A percentile compares a stretch with the other conserved stretches of the same genome.
phyloP scores from a whole-genome alignment of 192 early-diverging fungal species.

The Chytriomyces hyalinus region DNA sequence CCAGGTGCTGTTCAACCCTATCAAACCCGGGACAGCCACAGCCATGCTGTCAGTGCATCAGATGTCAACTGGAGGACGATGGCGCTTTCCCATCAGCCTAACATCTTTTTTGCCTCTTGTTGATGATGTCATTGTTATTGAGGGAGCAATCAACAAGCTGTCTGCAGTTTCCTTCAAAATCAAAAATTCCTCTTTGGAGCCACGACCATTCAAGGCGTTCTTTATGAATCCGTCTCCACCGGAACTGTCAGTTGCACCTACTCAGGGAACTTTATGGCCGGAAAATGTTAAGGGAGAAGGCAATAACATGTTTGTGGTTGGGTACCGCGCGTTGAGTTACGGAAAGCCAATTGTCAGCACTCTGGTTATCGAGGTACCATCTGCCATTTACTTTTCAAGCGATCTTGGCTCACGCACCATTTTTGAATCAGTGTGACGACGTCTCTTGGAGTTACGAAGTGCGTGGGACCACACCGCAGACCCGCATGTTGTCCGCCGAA shows the following conservation, averaged over 20 bases:
- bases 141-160: slow-evolving; percentile 55
- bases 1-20: slow-evolving; percentile 44
- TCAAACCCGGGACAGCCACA: slow-evolving; percentile 29
- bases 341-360: slow-evolving; percentile 50
- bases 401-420: background rate
- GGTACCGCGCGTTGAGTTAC: slow-evolving; percentile 47
- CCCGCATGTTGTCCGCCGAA: background rate
- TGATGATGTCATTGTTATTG: slow-evolving; percentile 59
- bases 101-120: slow-evolving; percentile 45
- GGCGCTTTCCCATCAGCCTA: slow-evolving; percentile 48
- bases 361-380: slow-evolving; percentile 53
- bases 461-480: slow-evolving; percentile 38
- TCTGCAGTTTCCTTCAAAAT: slow-evolving; percentile 51
- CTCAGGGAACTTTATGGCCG: slow-evolving; percentile 48
- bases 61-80: slow-evolving; percentile 36
- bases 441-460: slow-evolving; percentile 48
- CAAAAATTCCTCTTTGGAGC: slow-evolving; percentile 35
- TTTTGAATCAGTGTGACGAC: slow-evolving; percentile 32
- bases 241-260: slow-evolving; percentile 50
- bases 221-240: slow-evolving; percentile 33
- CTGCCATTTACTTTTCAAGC: background rate
- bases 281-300: slow-evolving; percentile 28
- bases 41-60: slow-evolving; percentile 47
- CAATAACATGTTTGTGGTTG: slow-evolving; percentile 53
- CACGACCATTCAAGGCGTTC: slow-evolving; percentile 47